These are phyloP conservation scores for Dictyophora rubrovolvata DNA, from an alignment of 768 basidiomycete genomes.

Conservation along the genomic window DNA sequence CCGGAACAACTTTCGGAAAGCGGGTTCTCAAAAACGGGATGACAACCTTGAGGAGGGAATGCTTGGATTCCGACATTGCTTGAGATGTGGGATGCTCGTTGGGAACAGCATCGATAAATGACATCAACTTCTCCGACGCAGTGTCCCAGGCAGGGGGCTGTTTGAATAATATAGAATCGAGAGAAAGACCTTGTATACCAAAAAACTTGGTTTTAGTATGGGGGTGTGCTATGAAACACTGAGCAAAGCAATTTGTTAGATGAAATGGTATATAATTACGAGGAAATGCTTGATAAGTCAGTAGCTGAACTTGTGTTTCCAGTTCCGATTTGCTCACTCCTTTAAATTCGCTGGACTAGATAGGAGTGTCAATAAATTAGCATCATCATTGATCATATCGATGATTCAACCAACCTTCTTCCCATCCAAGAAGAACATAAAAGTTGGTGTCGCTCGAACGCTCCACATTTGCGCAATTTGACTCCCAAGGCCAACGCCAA, in stretches of 20 bases:
- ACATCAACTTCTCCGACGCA: constrained; percentile 47
- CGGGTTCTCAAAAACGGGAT: constrained; percentile 57
- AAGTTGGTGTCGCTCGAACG: constrained; percentile 77
- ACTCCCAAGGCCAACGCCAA: constrained; percentile 54
- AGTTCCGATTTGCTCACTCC: constrained; percentile 65
- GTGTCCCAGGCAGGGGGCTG: constrained; percentile 62
- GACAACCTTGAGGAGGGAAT: constrained; percentile 37
- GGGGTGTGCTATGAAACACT: constrained; percentile 50
- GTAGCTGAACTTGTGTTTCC: constrained; percentile 59
- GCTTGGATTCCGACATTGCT: constrained; percentile 27
- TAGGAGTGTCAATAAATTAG: neutral
- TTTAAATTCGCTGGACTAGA: constrained; percentile 57
- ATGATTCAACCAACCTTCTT: constrained; percentile 39
- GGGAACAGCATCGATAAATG: constrained; percentile 46
- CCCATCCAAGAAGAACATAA: constrained; percentile 77
- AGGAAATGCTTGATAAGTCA: constrained; percentile 70
- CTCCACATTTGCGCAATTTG: constrained; percentile 52
- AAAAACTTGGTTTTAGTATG: constrained; percentile 55
- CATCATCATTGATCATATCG: neutral
- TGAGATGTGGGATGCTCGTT: constrained; percentile 20
- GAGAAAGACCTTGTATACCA: constrained; percentile 48
- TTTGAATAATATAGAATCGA: constrained; percentile 66
- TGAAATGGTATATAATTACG: constrained; percentile 38
- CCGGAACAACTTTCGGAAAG: constrained; percentile 21
- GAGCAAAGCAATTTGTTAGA: neutral